Conservation (phyloP, 208 protist species). For the Blastocrithidia nonstop region DNA sequence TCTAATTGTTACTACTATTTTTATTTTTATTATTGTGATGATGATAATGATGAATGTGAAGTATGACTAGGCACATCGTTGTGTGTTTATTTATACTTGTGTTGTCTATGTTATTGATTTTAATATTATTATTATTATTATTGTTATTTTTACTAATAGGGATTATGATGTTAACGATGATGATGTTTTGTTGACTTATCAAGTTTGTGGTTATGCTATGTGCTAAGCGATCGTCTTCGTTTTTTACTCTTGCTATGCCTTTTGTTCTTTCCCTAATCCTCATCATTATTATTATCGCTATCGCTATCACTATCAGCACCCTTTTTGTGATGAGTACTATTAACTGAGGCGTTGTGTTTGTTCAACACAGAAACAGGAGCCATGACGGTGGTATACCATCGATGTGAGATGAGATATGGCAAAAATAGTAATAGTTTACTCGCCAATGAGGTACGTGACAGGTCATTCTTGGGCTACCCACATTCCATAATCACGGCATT, state of each 20-base stretch:
- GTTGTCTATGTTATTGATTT: no score
- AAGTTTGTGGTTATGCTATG: no score
- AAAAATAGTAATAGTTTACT: conserved; percentile 54
- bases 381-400: conserved; percentile 35
- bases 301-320: neutral
- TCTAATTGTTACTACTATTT: conserved; percentile 5
- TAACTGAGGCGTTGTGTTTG: neutral
- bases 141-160: no score
- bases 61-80: no score
- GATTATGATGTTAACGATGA: no score
- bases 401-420: conserved; percentile 50
- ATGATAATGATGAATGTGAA: no score
- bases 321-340: neutral
- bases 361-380: neutral
- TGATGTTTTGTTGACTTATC: no score
- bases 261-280: neutral
- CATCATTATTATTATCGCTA: neutral
- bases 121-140: no score
- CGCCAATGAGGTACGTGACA: conserved; percentile 35
- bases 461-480: conserved; percentile 20
- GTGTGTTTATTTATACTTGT: no score
- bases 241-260: conserved; percentile 7
- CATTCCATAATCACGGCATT: conserved; percentile 49
- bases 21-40: no score
- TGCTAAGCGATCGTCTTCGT: no score